Evolutionary conservation across 1,139 yeast species (phyloP).

Genomic region (Wickerhamomyces sp.): DNA sequence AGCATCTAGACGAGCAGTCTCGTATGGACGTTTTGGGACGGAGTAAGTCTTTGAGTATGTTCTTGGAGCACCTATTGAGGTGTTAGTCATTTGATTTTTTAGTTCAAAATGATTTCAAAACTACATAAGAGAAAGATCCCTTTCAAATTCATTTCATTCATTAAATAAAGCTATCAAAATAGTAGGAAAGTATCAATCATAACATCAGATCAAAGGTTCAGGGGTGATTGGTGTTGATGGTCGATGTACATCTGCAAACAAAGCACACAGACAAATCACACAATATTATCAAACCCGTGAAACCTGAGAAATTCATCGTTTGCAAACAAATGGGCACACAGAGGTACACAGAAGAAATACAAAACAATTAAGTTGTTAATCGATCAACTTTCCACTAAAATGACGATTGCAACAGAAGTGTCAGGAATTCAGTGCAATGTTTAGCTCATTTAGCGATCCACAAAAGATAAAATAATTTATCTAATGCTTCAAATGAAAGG

Average conservation of each 20-base stretch:
- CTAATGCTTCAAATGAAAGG: conserved; percentile 3
- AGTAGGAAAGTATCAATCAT: neutral
- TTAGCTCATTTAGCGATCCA: conserved; percentile 24
- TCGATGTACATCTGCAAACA: too few relatives aligned
- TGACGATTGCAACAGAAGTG: conserved; percentile 60
- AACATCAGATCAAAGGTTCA: too few relatives aligned
- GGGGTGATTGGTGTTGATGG: too few relatives aligned
- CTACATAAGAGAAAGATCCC: conserved; percentile 7
- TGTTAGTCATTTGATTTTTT: too few relatives aligned
- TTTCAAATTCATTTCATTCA: neutral
- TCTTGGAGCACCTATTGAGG: conserved; percentile 93
- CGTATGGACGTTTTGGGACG: conserved; percentile 99
- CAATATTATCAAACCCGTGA: too few relatives aligned
- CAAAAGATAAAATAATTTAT: neutral
- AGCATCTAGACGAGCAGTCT: conserved; percentile 98
- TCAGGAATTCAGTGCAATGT: conserved; percentile 74
- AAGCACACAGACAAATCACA: too few relatives aligned
- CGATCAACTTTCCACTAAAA: conserved; percentile 9
- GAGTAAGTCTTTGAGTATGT: conserved; percentile 99
- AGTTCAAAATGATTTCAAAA: too few relatives aligned
- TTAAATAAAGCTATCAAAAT: conserved; percentile 2
- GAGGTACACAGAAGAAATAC: too few relatives aligned
- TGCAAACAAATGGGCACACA: too few relatives aligned
- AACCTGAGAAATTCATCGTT: neutral
- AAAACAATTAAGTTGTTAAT: too few relatives aligned